Evolutionary conservation across 1,284 basidiomycete genomes (phyloP).

Genomic region (Pyrrhoderma noxium): DNA sequence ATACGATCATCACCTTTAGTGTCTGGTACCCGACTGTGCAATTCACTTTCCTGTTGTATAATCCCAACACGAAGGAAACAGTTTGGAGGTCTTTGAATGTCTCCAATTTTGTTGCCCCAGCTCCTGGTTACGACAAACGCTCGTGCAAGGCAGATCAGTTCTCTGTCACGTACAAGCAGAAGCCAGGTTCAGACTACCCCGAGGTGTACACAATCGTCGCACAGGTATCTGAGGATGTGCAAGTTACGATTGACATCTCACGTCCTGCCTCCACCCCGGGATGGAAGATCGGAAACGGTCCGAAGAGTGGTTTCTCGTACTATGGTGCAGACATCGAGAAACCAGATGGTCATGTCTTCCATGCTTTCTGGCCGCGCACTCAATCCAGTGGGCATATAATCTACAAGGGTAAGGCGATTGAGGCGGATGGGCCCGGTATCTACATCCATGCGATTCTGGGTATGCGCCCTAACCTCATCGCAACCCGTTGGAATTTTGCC

Average conservation of each 20-base stretch:
- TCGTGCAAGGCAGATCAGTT: conserved; percentile 89
- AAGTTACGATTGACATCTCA: conserved; percentile 70
- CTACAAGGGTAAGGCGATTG: conserved; percentile 58
- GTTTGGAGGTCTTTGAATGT: conserved; percentile 91
- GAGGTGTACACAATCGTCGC: conserved; percentile 78
- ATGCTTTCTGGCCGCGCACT: conserved; percentile 86
- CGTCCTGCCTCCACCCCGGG: conserved; percentile 71
- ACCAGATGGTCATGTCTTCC: conserved; percentile 84
- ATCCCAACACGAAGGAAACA: conserved; percentile 71
- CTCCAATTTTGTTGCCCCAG: conserved; percentile 73
- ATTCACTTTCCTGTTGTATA: conserved; percentile 88
- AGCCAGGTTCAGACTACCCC: conserved; percentile 54
- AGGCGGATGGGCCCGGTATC: conserved; percentile 78
- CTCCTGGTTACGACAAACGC: conserved; percentile 74
- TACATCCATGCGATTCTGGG: conserved; percentile 97
- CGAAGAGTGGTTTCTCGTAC: conserved; percentile 84
- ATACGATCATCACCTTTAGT: conserved; percentile 32
- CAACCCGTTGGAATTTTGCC: conserved; percentile 93
- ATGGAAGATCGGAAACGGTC: conserved; percentile 88
- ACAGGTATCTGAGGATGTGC: conserved; percentile 74
- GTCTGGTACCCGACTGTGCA: conserved; percentile 94
- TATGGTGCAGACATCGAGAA: conserved; percentile 74
- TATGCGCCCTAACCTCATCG: conserved; percentile 94
- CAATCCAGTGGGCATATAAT: conserved; percentile 67
- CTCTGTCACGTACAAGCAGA: conserved; percentile 66